Base-by-base conservation (phyloP, 2,329 filamentous ascomycete genomes). In the Pseudogymnoascus sp. region DNA sequence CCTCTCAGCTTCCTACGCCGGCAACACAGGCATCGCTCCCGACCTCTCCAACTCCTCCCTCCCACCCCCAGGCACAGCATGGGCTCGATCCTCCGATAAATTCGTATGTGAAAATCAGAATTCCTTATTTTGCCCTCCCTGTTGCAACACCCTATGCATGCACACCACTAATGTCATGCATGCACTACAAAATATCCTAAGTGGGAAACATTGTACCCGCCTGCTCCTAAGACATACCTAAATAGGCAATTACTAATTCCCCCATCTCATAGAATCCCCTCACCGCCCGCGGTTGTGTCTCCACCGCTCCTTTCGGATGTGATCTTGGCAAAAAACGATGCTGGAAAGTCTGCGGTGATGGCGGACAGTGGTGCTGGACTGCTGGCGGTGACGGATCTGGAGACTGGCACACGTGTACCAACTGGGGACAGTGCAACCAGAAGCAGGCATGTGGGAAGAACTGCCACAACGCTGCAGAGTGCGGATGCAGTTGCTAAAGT, bases 241-340 rank as follows among this genome's bases (percentile, higher is more conserved):
- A 33, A 7, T 11, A 5, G 9, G 9, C 9, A 12, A 14, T 19
- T 14, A 2, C n/a, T 33, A 19, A 33, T 25, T 8, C 49, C 25
- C n/a, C 9, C 1, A 2, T 22, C 49, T 55, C 16, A 22, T 19
- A 55, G 49, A 55, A 55, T 11, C 49, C 28, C 16, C 49, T 55
- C n/a, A 19, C 25, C 16, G 49, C 28, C 2, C 49, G 49, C 25
- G 16, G n/a, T 12, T 55, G 49, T 7, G 49, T 55, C 49, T 12
- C n/a, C 3, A 55, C 1, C 5, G 25, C 49, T 7, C 49, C 49
- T 0, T 55, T 19, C 9, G 49, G 49, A 16, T 55, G 49, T 12
- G 92, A 97, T 72, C 86, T 92, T 5, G 92, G 92, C 60, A 97
- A 93, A 92, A 92, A 97, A 71, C 95, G 92, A 66, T 97, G 93